These are phyloP conservation scores for Blumeria hordei DNA, from an alignment of 2,329 filamentous ascomycete species.

Conservation along the genomic window DNA sequence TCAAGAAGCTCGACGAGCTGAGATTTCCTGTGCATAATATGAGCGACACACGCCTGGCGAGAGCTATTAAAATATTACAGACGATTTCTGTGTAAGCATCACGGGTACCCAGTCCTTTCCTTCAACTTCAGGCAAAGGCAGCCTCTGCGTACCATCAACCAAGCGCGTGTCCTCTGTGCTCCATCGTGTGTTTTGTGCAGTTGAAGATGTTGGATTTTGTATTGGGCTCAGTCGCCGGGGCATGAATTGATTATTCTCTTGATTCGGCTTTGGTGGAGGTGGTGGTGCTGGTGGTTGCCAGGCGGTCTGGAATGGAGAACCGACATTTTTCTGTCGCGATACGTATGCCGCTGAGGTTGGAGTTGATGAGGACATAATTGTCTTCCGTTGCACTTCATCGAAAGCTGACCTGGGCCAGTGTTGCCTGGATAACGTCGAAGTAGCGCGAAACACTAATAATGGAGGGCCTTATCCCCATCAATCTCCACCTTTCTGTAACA, in stretches of 20 bases:
- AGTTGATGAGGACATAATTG: too few species aligned
- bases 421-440: too few species aligned
- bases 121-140: slow-evolving; percentile 25
- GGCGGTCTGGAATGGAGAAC: too few species aligned
- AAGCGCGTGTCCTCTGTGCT: too few species aligned
- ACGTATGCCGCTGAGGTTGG: too few species aligned
- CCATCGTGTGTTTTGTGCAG: slow-evolving; percentile 3
- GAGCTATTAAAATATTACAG: slow-evolving; percentile 14
- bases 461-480: too few species aligned
- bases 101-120: slow-evolving; percentile 59
- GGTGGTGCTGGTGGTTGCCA: not conserved
- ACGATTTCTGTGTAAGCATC: slow-evolving; percentile 63
- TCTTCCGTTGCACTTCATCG: too few species aligned
- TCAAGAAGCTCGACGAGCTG: slow-evolving; percentile 50
- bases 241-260: not conserved
- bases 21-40: slow-evolving; percentile 32
- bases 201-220: slow-evolving; percentile 4
- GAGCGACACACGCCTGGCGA: not conserved
- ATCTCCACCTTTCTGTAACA: too few species aligned
- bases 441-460: too few species aligned
- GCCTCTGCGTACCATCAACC: slow-evolving; percentile 1
- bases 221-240: not conserved
- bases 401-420: too few species aligned
- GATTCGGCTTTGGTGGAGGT: not conserved
- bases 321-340: too few species aligned